These are phyloP conservation scores for Xylaria intraflava DNA, from an alignment of 495 filamentous ascomycete genomes.

Conservation along the genomic window DNA sequence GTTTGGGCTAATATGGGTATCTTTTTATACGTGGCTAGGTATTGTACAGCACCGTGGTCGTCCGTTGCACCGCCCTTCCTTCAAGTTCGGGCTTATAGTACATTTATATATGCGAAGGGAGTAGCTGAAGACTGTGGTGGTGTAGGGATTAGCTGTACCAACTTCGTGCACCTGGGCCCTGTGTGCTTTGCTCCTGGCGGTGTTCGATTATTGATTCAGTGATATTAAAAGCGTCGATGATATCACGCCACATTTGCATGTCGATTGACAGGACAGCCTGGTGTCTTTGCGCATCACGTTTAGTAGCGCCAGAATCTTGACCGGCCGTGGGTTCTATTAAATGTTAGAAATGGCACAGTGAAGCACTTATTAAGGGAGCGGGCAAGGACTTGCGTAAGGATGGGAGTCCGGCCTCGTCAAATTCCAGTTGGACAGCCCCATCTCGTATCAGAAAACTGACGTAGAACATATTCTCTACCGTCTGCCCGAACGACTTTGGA, in stretches of 20 bases:
- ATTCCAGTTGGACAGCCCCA: constrained; percentile 59
- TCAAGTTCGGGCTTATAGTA: too few relatives aligned
- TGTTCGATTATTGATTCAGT: constrained; percentile 75
- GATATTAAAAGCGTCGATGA: constrained; percentile 69
- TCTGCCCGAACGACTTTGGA: constrained; percentile 86
- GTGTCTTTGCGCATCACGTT: constrained; percentile 52
- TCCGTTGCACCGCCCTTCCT: too few relatives aligned
- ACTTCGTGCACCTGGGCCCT: constrained; percentile 52
- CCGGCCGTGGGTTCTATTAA: constrained; percentile 9
- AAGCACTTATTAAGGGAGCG: neutral
- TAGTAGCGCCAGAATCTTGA: constrained; percentile 22
- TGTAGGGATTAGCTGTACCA: constrained; percentile 59
- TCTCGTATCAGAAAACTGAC: constrained; percentile 90
- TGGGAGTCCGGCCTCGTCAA: constrained; percentile 60
- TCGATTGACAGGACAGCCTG: constrained; percentile 83
- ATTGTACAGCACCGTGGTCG: neutral
- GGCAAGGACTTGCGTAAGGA: constrained; percentile 57
- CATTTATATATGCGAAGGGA: neutral
- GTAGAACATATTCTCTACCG: constrained; percentile 95
- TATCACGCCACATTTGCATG: constrained; percentile 69
- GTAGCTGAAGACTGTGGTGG: neutral
- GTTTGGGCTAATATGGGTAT: neutral
- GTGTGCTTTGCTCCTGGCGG: constrained; percentile 53
- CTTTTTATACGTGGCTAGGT: neutral
- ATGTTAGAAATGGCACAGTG: neutral